Evolutionary conservation across 441 rosid species (phyloP).

Genomic region (Bruguiera hainesii): DNA sequence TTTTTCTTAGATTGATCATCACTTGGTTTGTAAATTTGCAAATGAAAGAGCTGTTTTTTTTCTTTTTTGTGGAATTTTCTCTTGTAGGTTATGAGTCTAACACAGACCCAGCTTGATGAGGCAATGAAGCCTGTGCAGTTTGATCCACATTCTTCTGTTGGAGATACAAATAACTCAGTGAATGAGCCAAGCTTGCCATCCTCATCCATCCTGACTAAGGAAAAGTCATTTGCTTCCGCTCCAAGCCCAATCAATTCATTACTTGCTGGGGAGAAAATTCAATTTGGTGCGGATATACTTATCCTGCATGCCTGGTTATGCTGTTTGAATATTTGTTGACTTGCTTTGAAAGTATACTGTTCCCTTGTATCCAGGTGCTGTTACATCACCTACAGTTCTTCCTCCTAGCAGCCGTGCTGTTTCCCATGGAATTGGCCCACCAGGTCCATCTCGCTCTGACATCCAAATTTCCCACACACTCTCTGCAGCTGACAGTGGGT

Average conservation of each 20-base stretch:
- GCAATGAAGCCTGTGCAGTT: conserved; percentile 82
- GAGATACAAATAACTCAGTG: conserved; percentile 52
- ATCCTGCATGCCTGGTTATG: background rate
- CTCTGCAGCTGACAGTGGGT: conserved; percentile 44
- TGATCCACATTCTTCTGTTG: conserved; percentile 61
- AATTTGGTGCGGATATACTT: conserved; percentile 67
- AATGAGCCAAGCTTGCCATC: conserved; percentile 50
- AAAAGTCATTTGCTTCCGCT: conserved; percentile 59
- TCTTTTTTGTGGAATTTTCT: background rate
- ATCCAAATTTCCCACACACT: conserved; percentile 42
- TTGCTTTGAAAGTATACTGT: conserved; percentile 15
- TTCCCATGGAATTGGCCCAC: conserved; percentile 63
- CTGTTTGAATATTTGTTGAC: conserved; percentile 7
- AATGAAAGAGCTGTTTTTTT: conserved; percentile 17
- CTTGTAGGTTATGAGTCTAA: conserved; percentile 73
- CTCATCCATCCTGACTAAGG: conserved; percentile 53
- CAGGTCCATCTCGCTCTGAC: conserved; percentile 46
- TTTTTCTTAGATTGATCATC: too few relatives aligned
- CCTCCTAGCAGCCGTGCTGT: conserved; percentile 50
- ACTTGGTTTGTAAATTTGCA: background rate
- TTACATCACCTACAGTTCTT: conserved; percentile 77
- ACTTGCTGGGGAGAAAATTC: conserved; percentile 96
- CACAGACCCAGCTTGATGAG: conserved; percentile 92
- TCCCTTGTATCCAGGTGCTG: conserved; percentile 63
- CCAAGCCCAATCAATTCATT: conserved; percentile 79